These are phyloP conservation scores for Fomitopsis serialis DNA, from an alignment of 768 basidiomycete genomes.

Conservation along the genomic window DNA sequence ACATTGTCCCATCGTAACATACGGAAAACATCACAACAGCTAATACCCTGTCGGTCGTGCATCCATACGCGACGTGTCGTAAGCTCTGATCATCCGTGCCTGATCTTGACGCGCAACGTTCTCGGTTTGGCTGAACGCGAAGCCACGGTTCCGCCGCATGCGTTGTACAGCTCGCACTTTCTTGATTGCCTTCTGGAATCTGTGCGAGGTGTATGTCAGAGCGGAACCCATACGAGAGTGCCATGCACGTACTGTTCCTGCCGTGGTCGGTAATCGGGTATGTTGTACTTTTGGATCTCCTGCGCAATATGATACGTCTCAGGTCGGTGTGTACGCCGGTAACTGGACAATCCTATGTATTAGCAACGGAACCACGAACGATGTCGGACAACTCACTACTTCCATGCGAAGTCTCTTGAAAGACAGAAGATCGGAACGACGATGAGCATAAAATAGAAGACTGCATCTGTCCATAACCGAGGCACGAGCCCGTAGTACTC, in stretches of 20 bases:
- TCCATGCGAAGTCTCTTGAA: conserved; percentile 89
- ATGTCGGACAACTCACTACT: conserved; percentile 64
- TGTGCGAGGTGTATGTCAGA: conserved; percentile 27
- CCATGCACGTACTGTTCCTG: conserved; percentile 80
- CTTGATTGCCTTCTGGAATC: conserved; percentile 99
- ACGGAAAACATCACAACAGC: conserved; percentile 6
- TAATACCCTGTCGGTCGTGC: conserved; percentile 70
- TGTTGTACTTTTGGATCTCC: conserved; percentile 98
- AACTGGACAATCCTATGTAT: conserved; percentile 41
- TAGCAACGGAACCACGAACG: too few species aligned
- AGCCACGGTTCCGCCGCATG: conserved; percentile 93
- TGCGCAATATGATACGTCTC: conserved; percentile 97
- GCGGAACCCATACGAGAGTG: background rate
- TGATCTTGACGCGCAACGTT: conserved; percentile 83
- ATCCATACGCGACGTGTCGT: conserved; percentile 77
- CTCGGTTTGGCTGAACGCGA: conserved; percentile 97
- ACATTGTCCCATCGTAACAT: conserved; percentile 22
- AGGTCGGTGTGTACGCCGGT: conserved; percentile 85
- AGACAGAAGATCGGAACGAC: conserved; percentile 84
- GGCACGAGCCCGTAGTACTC: conserved; percentile 91
- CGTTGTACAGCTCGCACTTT: conserved; percentile 98
- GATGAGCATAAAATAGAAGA: conserved; percentile 88
- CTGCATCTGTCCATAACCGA: conserved; percentile 78
- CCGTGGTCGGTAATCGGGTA: conserved; percentile 92
- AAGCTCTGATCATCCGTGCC: conserved; percentile 75